Evolutionary conservation across 345 rosid species (phyloP).

Genomic region (Aegle marmelos): DNA sequence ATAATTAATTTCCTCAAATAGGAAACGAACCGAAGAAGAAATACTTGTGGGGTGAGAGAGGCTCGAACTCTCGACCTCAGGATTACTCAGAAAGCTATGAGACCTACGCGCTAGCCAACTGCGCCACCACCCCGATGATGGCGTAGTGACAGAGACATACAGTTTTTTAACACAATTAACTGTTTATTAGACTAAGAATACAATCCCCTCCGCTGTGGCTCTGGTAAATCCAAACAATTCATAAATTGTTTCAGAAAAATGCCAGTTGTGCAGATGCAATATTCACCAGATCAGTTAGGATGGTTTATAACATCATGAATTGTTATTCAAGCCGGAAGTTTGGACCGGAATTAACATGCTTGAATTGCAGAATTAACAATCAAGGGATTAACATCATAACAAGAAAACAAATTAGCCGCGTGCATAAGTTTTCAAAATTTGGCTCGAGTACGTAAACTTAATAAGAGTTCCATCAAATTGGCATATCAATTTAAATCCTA

Average conservation of each 20-base stretch:
- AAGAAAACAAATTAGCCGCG: not conserved
- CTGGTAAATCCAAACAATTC: too few relatives aligned
- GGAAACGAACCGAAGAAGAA: not conserved
- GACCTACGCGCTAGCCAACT: conserved; percentile 99
- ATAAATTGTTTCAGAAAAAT: too few relatives aligned
- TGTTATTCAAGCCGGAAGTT: too few relatives aligned
- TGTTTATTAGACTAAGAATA: too few relatives aligned
- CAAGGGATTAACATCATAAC: not conserved
- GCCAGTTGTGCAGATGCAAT: too few relatives aligned
- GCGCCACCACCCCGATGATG: conserved; percentile 32
- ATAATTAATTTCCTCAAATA: too few relatives aligned
- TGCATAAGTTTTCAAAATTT: not conserved
- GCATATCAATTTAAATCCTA: not conserved
- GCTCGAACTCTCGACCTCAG: conserved; percentile 89
- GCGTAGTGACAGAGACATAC: too few relatives aligned
- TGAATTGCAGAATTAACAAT: not conserved
- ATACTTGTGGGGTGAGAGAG: conserved; percentile 50
- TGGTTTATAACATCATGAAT: too few relatives aligned
- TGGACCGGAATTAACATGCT: too few relatives aligned
- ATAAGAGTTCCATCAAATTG: not conserved
- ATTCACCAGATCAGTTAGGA: too few relatives aligned
- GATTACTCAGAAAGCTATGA: conserved; percentile 87
- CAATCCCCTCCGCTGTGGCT: too few relatives aligned
- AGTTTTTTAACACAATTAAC: too few relatives aligned
- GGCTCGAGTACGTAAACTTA: not conserved